Evolutionary conservation across 225 moss, liverwort and hornwort genomes (phyloP), one percentile per base, ranked within the genome.

Genomic region (Sphagnum tenellum): DNA sequence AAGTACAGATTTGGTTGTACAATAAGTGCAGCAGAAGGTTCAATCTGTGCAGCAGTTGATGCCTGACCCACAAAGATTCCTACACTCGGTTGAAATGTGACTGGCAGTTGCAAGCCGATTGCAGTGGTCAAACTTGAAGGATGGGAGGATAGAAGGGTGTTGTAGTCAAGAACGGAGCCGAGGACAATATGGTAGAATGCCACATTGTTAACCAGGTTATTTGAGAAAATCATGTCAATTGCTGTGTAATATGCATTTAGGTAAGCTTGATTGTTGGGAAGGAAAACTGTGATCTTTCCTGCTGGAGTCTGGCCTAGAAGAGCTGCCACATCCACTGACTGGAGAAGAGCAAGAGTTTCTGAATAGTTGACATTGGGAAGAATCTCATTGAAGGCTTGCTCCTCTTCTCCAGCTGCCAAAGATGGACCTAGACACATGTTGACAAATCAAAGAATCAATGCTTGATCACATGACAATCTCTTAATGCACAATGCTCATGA

Each of bases 331-430:
- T 89, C 67, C 9, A 85, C 9, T 5, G 73, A 87, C 12, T 81
- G 81, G 5, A 92, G 4, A 2, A 89, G 82, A 0, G 89, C 92
- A 4, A 80, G 2, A 10, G 79, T 77, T 69, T 89, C 87, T 0
- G 79, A 83, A 51, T 89, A 88, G 4, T 83, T 48, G 0, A 64
- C 13, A 54, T 76, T 72, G 52, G 47, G 14, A 2, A 92, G 10
- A 2, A 92, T 57, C 3, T 53, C 80, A 0, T 77, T 50, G 2
- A 82, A 13, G 2, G 87, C 85, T 2, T 50, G 57, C 57, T 79
- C 50, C 48, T 72, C 12, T 48, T 78, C 49, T 3, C 76, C 76
- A 0, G 48, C 10, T 8, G 81, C 81, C 0, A 50, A 53, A 2
- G 73, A 61, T 7, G 14, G 5, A 55, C 13, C 69, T 69, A 46